Base-by-base conservation (phyloP, 352 stramenopile genomes). In the Paralagenidium karlingii region DNA sequence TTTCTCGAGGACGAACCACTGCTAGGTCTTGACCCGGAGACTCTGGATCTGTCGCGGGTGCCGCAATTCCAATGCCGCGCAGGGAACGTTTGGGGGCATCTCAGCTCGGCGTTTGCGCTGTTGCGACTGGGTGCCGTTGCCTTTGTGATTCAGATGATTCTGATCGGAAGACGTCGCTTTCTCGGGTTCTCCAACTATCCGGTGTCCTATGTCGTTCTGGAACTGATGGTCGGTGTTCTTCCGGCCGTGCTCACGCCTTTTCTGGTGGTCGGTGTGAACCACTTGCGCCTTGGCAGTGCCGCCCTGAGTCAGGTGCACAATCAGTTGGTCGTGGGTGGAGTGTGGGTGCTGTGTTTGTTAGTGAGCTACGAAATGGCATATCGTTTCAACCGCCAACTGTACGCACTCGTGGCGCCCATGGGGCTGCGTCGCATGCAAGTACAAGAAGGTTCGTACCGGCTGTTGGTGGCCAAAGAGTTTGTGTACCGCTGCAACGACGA, bases 261-360 rank as follows among this genome's bases (percentile, higher is more conserved):
- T 7, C n/a, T 45, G 10, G 15, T 45, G 26, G 28, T 24, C 38
- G 38, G 11, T 5, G 8, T 45, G n/a, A 45, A 45, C 25, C 38
- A 15, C 3, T 12, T 24, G 5, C 38, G 38, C 6, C 38, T 45
- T n/a, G 15, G 9, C 11, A 12, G 26, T 45, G 7, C 26, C 25
- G 38, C 19, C 20, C 18, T 31, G 27, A 13, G 13, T 9, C 9
- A 13, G 9, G 28, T 45, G 15, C 38, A 45, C 38, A 45, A 45
- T 19, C 38, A 45, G 15, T 20, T 45, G 6, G 20, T 45, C 4
- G 9, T 45, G 8, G 13, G 30, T 8, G n/a, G 5, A 13, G 10
- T 15, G 12, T 43, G 37, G 37, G 18, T 21, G 19, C 9, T 5
- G 18, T 16, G 7, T 15, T 19, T 43, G 21, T 26, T 26, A 26